Conservation (phyloP, 2,329 filamentous ascomycete species). For the Cercospora zeae-maydis region DNA sequence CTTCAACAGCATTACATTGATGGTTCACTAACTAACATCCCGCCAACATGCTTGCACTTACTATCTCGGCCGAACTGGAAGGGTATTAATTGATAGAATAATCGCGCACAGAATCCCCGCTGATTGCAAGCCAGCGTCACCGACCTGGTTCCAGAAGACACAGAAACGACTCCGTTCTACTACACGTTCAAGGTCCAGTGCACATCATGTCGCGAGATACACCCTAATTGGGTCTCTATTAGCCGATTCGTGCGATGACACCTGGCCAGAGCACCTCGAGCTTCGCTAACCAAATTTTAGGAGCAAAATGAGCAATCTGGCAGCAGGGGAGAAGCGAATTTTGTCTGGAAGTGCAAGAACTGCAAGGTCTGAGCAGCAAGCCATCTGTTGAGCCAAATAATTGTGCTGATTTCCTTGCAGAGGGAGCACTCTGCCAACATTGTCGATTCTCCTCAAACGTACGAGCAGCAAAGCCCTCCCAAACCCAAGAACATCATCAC, state of each 20-base stretch:
- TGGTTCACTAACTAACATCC: background rate
- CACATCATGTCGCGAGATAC: slow-evolving; percentile 90
- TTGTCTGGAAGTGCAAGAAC: slow-evolving; percentile 99
- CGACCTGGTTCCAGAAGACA: slow-evolving; percentile 80
- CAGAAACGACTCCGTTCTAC: slow-evolving; percentile 77
- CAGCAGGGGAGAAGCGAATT: slow-evolving; percentile 93
- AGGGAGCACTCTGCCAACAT: slow-evolving; percentile 84
- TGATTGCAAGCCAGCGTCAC: slow-evolving; percentile 65
- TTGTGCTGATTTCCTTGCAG: slow-evolving; percentile 42
- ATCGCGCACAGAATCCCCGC: background rate
- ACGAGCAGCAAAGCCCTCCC: slow-evolving; percentile 67
- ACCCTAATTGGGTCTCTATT: slow-evolving; percentile 80
- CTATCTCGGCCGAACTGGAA: slow-evolving; percentile 64
- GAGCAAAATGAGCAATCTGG: slow-evolving; percentile 88
- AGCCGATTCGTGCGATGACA: slow-evolving; percentile 72
- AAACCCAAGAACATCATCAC: slow-evolving; percentile 78
- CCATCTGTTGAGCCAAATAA: background rate
- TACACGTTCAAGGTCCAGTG: slow-evolving; percentile 98
- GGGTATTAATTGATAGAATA: slow-evolving; percentile 51
- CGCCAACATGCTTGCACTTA: slow-evolving; percentile 60
- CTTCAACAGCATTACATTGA: slow-evolving; percentile 10
- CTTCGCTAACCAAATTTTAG: slow-evolving; percentile 45
- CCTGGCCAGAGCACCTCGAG: background rate
- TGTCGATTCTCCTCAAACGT: slow-evolving; percentile 67
- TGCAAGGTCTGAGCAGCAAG: slow-evolving; percentile 66